A percentile compares a stretch with the other conserved stretches of the same genome.
Conservation (phyloP, 2,329 filamentous ascomycete species). For the Cytospora schulzeri region DNA sequence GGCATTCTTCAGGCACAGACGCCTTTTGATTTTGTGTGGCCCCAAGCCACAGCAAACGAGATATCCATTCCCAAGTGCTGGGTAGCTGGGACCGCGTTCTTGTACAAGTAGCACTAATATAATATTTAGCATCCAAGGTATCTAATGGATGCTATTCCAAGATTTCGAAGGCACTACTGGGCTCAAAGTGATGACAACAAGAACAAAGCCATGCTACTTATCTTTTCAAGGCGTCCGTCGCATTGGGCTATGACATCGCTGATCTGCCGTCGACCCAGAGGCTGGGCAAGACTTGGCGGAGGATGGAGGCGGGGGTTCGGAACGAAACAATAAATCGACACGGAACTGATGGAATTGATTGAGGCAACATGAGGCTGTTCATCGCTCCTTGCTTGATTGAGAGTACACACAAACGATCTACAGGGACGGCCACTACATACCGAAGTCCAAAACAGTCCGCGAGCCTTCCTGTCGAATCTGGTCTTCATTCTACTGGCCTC, state of each 20-base stretch:
- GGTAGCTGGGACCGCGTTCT: constrained; percentile 7
- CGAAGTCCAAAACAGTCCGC: background rate
- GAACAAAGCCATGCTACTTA: background rate
- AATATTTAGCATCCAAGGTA: background rate
- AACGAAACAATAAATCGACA: background rate
- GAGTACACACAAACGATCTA: background rate
- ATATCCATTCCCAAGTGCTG: constrained; percentile 17
- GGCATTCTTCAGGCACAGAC: constrained; percentile 3
- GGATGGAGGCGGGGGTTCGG: background rate
- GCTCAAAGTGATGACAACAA: background rate
- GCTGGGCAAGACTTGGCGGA: background rate
- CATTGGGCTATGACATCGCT: background rate
- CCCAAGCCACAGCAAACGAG: constrained; percentile 1
- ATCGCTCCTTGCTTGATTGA: background rate
- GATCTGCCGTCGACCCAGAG: background rate
- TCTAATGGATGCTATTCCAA: background rate
- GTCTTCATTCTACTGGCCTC: background rate
- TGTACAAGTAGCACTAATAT: constrained; percentile 18
- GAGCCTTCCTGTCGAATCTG: background rate
- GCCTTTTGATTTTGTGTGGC: constrained; percentile 3
- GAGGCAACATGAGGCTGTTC: background rate
- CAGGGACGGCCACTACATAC: background rate
- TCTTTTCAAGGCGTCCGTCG: background rate
- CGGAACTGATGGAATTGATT: rapidly evolving
- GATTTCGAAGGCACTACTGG: background rate